These are phyloP conservation scores for Boletales sp. DNA, from an alignment of 768 basidiomycete genomes.

Conservation along the genomic window DNA sequence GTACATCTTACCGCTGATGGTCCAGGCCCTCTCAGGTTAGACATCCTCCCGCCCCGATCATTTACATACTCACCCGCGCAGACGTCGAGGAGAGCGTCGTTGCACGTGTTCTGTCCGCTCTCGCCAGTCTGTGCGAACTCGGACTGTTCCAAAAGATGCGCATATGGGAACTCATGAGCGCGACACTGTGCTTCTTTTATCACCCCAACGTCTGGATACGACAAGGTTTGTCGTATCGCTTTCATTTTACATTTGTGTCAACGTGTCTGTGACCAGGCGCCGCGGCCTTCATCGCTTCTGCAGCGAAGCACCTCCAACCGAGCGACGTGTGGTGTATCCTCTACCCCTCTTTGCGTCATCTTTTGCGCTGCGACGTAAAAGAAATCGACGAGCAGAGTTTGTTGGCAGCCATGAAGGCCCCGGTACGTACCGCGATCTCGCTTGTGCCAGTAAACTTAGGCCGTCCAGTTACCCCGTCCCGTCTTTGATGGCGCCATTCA, in stretches of 20 bases:
- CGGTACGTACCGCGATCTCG: constrained; percentile 48
- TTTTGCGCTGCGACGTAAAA: constrained; percentile 79
- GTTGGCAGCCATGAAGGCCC: constrained; percentile 71
- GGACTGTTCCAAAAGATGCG: constrained; percentile 90
- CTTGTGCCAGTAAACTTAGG: not conserved
- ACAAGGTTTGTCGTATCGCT: constrained; percentile 55
- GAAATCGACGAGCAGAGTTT: constrained; percentile 71
- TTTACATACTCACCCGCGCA: constrained; percentile 29
- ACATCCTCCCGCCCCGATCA: not conserved
- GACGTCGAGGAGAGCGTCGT: constrained; percentile 96
- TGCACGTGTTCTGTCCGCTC: constrained; percentile 79
- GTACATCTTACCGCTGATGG: constrained; percentile 95
- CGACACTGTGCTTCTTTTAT: constrained; percentile 83
- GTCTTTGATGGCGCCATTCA: constrained; percentile 82
- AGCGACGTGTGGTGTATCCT: constrained; percentile 98
- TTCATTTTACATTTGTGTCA: not conserved
- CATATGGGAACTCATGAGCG: constrained; percentile 96
- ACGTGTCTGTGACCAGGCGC: constrained; percentile 51
- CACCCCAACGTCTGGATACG: constrained; percentile 97
- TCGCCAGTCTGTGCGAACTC: constrained; percentile 87
- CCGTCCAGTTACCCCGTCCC: constrained; percentile 51
- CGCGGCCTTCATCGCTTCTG: constrained; percentile 82
- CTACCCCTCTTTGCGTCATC: constrained; percentile 85
- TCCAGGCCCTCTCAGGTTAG: constrained; percentile 89
- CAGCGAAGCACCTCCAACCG: constrained; percentile 72